Conservation (phyloP, 768 basidiomycete genomes). For the Pulveroboletus ravenelii region DNA sequence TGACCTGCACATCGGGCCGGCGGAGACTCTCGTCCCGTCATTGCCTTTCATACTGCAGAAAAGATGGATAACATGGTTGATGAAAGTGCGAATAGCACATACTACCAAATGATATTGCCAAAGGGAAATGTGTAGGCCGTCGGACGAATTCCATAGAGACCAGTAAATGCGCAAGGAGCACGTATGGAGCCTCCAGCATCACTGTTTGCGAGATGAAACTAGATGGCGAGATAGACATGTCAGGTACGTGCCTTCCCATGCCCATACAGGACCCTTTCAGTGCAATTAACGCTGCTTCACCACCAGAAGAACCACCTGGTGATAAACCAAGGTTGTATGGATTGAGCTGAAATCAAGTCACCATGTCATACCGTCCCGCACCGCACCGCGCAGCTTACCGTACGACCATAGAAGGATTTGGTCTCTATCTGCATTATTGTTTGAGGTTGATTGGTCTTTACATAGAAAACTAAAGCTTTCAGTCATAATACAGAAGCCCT, state of each 20-base stretch:
- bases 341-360: constrained; percentile 33
- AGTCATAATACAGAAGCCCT: constrained; percentile 1
- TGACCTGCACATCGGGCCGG: constrained; percentile 27
- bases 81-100: constrained; percentile 2
- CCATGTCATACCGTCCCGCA: too few species aligned
- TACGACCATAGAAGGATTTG: constrained; percentile 31
- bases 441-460: constrained; percentile 42
- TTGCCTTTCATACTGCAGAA: constrained; percentile 23
- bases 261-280: constrained; percentile 44
- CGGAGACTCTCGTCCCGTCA: constrained; percentile 8
- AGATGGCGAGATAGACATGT: background rate
- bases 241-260: constrained; percentile 35
- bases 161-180: constrained; percentile 34
- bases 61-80: constrained; percentile 6
- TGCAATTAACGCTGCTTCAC: constrained; percentile 46
- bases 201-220: constrained; percentile 6
- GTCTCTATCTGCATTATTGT: constrained; percentile 37
- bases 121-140: constrained; percentile 31
- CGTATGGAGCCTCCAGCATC: constrained; percentile 39
- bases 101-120: constrained; percentile 15
- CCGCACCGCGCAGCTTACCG: constrained; percentile 7
- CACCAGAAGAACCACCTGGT: constrained; percentile 50
- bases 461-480: constrained; percentile 35
- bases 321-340: constrained; percentile 42
- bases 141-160: constrained; percentile 42